A percentile compares a stretch with the other conserved stretches of the same genome.
Evolutionary conservation across 768 basidiomycete species (phyloP).

Genomic region (Termitomyces sp.): DNA sequence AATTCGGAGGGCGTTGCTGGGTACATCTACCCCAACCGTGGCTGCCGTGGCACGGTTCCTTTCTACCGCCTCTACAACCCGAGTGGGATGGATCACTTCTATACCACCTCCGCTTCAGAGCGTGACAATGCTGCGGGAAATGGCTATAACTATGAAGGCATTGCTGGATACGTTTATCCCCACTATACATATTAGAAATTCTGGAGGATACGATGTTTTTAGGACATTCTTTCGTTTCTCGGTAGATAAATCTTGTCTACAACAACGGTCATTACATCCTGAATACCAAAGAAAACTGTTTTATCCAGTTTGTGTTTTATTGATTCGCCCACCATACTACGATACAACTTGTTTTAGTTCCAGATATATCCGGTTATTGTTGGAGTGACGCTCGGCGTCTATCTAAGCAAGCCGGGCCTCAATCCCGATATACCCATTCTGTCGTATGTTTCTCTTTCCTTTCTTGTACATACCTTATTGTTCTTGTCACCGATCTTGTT

Average conservation of each 20-base stretch:
- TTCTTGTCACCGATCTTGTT: not conserved
- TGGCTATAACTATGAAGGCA: constrained; percentile 11
- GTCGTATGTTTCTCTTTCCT: not conserved
- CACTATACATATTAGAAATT: not conserved
- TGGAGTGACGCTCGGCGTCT: not conserved
- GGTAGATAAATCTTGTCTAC: not conserved
- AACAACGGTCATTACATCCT: not conserved
- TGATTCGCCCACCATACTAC: no score
- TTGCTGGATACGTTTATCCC: constrained; percentile 13
- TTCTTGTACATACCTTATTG: not conserved
- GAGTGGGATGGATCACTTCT: constrained; percentile 20
- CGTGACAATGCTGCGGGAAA: not conserved
- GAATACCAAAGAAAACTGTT: not conserved
- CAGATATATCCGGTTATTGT: not conserved
- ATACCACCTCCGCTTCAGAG: constrained; percentile 19
- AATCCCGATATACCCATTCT: not conserved
- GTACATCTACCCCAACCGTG: constrained; percentile 16
- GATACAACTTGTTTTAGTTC: no score
- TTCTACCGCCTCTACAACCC: constrained; percentile 21
- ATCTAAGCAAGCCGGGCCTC: not conserved
- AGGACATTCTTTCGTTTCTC: not conserved
- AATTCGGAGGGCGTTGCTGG: constrained; percentile 18
- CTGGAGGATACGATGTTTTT: not conserved
- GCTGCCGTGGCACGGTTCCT: constrained; percentile 11
- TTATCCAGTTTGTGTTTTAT: not conserved